Base-by-base conservation (phyloP, 805 yeast genomes). In the Saccharomycopsis sp. region DNA sequence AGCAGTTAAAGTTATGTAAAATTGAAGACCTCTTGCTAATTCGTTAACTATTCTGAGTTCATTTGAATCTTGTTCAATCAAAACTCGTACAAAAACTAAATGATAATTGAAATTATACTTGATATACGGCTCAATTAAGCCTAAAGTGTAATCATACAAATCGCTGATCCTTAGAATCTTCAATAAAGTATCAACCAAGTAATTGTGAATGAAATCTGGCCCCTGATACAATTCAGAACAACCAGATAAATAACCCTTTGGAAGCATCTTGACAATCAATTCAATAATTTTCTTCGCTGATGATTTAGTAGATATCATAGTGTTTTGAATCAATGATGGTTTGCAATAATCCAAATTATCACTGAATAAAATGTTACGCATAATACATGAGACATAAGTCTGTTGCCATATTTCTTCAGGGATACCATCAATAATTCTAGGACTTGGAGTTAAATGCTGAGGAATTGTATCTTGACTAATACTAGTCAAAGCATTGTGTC, bases 321-420 rank as follows among this genome's bases (percentile, higher is more conserved):
- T 72, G 52, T 63, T 71, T 59, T 64, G 81, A 60, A 65, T 72
- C 62, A 75, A 60, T 1, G 84, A 85, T 0, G 85, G 79, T 9
- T 77, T 52, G 52, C 73, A 81, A 42, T 77, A 64, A 17, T 75
- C 71, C 2, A 72, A 64, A 52, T 77, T 78, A 46, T 71, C 77
- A 33, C 75, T 65, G 17, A 71, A 72, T n/a, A 71, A 51, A 6
- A 79, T 55, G 7, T 75, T 63, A 51, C 93, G 64, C 22, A 83
- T 69, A 22, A 81, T 54, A 14, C 72, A 65, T 26, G 83, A 75
- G 2, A 77, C 80, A 45, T 70, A 74, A 1, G 81, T 60, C 54
- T 82, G 88, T 9, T 66, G 68, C 89, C 89, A 82, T 24, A 72
- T 32, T 3, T 56, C 50, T 2, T 57, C 60, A 13, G 48, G 28